A percentile compares a stretch with the other conserved stretches of the same genome.
Evolutionary conservation across 2,329 filamentous ascomycete species (phyloP).

Genomic region (Aspergillus puulaauensis): DNA sequence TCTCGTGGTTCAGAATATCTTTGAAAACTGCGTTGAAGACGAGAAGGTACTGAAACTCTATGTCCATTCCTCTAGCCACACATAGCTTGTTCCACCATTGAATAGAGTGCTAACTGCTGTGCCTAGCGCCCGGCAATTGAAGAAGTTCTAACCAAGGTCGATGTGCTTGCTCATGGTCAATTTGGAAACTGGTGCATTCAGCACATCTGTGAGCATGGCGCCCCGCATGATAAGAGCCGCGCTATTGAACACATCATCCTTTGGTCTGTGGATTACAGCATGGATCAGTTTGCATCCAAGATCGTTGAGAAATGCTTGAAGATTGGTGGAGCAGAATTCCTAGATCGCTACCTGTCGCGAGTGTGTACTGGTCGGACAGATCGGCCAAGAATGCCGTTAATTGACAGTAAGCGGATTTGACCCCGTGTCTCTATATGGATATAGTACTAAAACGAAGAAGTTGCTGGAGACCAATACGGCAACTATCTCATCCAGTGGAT

Average conservation of each 20-base stretch:
- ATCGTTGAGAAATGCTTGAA: slow-evolving; percentile 99
- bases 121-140: slow-evolving; percentile 91
- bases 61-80: background rate
- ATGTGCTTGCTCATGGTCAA: slow-evolving; percentile 94
- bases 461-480: slow-evolving; percentile 96
- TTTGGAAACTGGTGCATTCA: slow-evolving; percentile 99
- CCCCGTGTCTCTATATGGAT: background rate
- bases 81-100: background rate
- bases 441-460: slow-evolving; percentile 31
- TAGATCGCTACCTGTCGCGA: slow-evolving; percentile 87
- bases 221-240: slow-evolving; percentile 83
- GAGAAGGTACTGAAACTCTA: slow-evolving; percentile 72
- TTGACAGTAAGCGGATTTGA: slow-evolving; percentile 66
- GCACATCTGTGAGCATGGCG: slow-evolving; percentile 96
- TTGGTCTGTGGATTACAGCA: slow-evolving; percentile 93
- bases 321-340: slow-evolving; percentile 86
- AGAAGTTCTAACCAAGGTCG: slow-evolving; percentile 91
- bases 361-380: slow-evolving; percentile 90
- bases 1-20: slow-evolving; percentile 98
- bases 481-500: slow-evolving; percentile 99
- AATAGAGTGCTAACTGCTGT: slow-evolving; percentile 18
- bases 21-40: slow-evolving; percentile 97
- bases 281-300: slow-evolving; percentile 98
- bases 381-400: slow-evolving; percentile 91
- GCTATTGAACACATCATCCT: slow-evolving; percentile 94